These are phyloP conservation scores for Lactarius evosmus DNA, from an alignment of 768 basidiomycete species.

Conservation along the genomic window DNA sequence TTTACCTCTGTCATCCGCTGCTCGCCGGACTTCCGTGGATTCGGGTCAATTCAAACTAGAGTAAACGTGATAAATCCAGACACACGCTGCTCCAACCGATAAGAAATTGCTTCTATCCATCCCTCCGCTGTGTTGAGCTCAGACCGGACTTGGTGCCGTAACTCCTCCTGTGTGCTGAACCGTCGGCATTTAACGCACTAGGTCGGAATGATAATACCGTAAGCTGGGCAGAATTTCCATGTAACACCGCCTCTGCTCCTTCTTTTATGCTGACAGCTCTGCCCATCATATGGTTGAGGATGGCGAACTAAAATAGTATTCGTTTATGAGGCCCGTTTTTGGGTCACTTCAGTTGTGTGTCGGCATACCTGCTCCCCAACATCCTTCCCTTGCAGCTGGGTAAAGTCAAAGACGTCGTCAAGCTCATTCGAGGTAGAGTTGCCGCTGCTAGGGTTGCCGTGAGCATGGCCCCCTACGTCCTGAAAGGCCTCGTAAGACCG, in stretches of 20 bases:
- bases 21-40: conserved; percentile 21
- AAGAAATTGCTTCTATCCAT: conserved; percentile 24
- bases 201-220: conserved; percentile 12
- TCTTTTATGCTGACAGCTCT: conserved; percentile 27
- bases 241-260: conserved; percentile 26
- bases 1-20: conserved; percentile 27
- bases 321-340: neutral
- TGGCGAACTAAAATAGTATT: conserved; percentile 9
- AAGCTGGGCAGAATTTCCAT: conserved; percentile 15
- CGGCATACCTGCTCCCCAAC: conserved; percentile 20
- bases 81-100: conserved; percentile 25
- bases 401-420: conserved; percentile 23
- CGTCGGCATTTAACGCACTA: neutral
- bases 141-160: conserved; percentile 27
- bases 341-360: neutral
- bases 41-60: neutral
- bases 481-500: conserved; percentile 16
- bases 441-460: neutral
- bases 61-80: neutral
- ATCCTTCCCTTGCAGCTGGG: conserved; percentile 26
- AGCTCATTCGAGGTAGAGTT: conserved; percentile 10
- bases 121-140: conserved; percentile 25
- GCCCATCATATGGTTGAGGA: conserved; percentile 27
- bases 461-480: conserved; percentile 4
- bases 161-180: conserved; percentile 5